phyloP scores from a whole-genome alignment of 2,329 filamentous ascomycete species.

The Hypoxylon sp. region DNA sequence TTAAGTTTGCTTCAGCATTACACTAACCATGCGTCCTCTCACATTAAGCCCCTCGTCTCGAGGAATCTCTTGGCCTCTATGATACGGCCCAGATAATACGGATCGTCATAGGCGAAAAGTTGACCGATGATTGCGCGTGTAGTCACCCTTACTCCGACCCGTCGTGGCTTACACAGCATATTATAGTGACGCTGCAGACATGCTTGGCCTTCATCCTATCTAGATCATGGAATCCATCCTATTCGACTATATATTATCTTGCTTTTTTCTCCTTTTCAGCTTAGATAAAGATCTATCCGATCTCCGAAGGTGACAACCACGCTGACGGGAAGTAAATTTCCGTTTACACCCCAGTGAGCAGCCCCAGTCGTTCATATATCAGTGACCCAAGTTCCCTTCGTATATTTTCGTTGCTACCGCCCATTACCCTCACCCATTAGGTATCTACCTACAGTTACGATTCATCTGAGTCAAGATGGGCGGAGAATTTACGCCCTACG shows the following conservation, averaged over 20 bases:
- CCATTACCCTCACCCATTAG: neutral
- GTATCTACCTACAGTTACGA: conserved; percentile 7
- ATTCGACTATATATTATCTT: neutral
- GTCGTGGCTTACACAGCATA: conserved; percentile 15
- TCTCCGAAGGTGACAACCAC: neutral
- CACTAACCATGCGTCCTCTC: conserved; percentile 35
- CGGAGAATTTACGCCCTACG: conserved; percentile 53
- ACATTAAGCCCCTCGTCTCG: conserved; percentile 26
- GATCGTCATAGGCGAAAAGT: conserved; percentile 14
- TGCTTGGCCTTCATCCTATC: conserved; percentile 29
- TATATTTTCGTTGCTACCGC: neutral
- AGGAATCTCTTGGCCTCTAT: conserved; percentile 5
- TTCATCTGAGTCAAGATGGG: conserved; percentile 52
- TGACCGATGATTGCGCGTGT: conserved; percentile 17
- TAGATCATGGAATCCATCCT: conserved; percentile 9
- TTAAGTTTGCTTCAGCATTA: conserved; percentile 36
- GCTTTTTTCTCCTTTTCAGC: conserved; percentile 1
- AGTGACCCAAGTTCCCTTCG: neutral
- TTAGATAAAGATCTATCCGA: conserved; percentile 10
- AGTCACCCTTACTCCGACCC: conserved; percentile 7
- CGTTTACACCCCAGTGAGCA: neutral
- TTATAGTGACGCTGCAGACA: conserved; percentile 11
- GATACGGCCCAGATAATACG: conserved; percentile 6
- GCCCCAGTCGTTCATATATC: conserved; percentile 14
- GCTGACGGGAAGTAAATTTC: conserved; percentile 5